Base-by-base conservation (phyloP, 768 basidiomycete species). In the Phlegmacium glaucopus region DNA sequence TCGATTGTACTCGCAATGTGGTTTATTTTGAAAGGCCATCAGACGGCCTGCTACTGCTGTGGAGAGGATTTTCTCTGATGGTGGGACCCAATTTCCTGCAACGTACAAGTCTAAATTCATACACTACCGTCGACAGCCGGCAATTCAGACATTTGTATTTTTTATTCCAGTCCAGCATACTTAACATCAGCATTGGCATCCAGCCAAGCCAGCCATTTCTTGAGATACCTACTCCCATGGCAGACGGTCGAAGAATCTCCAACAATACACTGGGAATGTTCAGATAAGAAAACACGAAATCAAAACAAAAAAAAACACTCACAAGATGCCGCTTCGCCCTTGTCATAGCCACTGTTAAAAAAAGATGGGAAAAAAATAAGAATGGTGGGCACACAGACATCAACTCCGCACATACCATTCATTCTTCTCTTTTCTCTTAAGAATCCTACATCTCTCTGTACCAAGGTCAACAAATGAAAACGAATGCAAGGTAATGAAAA, bases 201-300 rank as follows among this genome's bases (percentile, higher is more conserved):
- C 10, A 98, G 67, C 91, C 93, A 98, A 3, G 72, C 69, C 55
- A 96, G 78, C 96, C 96, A 99, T 50, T 79, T 79, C 63, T 89
- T 91, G 30, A 99, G 67, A 66, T 89, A 98, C 34, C 72, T 60
- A 17, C 90, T 82, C 5, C 95, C 95, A 57, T 94, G 85, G 27
- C 76, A 72, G 3, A 98, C 85, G 0, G 95, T 98, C 1, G 85
- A 87, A 0, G 93, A 94, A 63, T 99, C 96, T 1, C 96, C 96
- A 1, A 99, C 80, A 2, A 99, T 68, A 56, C 93, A 95, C 91
- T 95, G 48, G 13, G 39, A 4, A 50, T 30, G 36, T 36, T 37
- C 30, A 26, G n/a, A n/a, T n/a, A n/a, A n/a, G n/a, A 27, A 28
- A 35, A 26, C 10, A 12, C 28, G 11, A 18, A 8, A 9, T 10